These are phyloP conservation scores for Kondoa subrosea DNA, from an alignment of 768 basidiomycete genomes.

Conservation along the genomic window DNA sequence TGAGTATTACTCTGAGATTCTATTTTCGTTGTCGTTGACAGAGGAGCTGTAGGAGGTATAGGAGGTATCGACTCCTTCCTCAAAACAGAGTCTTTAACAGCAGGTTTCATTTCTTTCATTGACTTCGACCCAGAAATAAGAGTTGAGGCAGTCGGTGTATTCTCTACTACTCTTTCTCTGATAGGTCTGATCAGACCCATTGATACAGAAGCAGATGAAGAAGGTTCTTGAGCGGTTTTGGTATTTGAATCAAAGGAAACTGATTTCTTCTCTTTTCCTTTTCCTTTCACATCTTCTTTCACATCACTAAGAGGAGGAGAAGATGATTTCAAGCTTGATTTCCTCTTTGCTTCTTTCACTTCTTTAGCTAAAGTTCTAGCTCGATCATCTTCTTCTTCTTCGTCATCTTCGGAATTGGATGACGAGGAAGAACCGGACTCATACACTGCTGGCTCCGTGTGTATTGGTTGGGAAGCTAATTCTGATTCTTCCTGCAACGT, in stretches of 20 bases:
- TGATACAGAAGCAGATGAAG: background rate
- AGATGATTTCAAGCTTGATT: too few relatives aligned
- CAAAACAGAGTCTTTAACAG: too few relatives aligned
- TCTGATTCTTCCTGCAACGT: background rate
- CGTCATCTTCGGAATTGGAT: too few relatives aligned
- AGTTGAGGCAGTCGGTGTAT: background rate
- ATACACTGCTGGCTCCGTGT: background rate
- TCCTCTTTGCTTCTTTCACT: background rate
- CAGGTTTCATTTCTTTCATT: too few relatives aligned
- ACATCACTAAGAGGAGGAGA: too few relatives aligned
- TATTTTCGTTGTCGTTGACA: too few relatives aligned
- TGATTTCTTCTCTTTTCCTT: background rate
- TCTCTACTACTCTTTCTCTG: background rate
- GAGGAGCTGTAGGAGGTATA: too few relatives aligned
- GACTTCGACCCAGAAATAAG: too few relatives aligned
- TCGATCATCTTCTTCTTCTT: background rate
- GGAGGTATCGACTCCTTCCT: too few relatives aligned
- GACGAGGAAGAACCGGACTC: background rate
- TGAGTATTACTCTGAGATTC: too few relatives aligned
- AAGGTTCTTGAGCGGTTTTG: background rate
- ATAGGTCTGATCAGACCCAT: background rate
- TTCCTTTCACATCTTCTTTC: background rate
- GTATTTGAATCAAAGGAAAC: background rate
- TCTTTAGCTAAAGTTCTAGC: background rate
- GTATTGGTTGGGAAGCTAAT: background rate